Conservation (phyloP, 768 basidiomycete species). For the Leucosporidium creatinivorum region DNA sequence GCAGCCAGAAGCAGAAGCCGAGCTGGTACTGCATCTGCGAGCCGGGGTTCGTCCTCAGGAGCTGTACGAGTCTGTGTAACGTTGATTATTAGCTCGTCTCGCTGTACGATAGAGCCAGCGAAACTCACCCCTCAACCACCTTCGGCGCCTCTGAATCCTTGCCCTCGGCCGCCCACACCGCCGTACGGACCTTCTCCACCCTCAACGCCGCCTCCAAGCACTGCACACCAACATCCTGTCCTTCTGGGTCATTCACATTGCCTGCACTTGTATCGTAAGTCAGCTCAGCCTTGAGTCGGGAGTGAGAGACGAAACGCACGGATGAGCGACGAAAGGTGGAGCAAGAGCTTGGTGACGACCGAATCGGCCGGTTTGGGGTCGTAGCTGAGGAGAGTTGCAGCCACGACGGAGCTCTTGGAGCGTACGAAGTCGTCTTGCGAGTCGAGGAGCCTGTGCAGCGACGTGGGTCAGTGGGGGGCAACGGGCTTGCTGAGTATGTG, state of each 20-base stretch:
- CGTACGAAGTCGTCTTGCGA: slow-evolving; percentile 93
- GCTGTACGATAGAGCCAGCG: neutral
- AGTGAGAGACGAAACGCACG: slow-evolving; percentile 2
- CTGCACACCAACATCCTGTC: slow-evolving; percentile 81
- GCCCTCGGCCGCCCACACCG: slow-evolving; percentile 85
- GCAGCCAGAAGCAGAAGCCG: slow-evolving; percentile 83
- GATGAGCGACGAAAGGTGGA: slow-evolving; percentile 55
- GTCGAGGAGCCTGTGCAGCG: slow-evolving; percentile 57
- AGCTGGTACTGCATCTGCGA: slow-evolving; percentile 93
- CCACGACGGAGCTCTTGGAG: slow-evolving; percentile 76
- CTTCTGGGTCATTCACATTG: slow-evolving; percentile 46
- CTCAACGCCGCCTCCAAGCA: slow-evolving; percentile 78
- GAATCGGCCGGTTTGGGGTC: slow-evolving; percentile 38
- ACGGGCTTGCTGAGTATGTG: neutral
- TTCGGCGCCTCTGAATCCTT: slow-evolving; percentile 49
- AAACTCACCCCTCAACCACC: slow-evolving; percentile 41
- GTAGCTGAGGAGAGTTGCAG: slow-evolving; percentile 75
- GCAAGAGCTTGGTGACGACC: slow-evolving; percentile 57
- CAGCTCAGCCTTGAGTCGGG: neutral
- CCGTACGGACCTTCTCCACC: slow-evolving; percentile 67
- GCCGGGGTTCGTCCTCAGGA: slow-evolving; percentile 67
- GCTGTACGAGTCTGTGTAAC: slow-evolving; percentile 62
- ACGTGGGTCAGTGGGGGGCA: neutral
- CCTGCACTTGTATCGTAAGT: too few relatives aligned
- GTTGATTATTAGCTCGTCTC: neutral